phyloP scores from a whole-genome alignment of 176 grass and related monocot genomes.

The Saccharum officinarum region DNA sequence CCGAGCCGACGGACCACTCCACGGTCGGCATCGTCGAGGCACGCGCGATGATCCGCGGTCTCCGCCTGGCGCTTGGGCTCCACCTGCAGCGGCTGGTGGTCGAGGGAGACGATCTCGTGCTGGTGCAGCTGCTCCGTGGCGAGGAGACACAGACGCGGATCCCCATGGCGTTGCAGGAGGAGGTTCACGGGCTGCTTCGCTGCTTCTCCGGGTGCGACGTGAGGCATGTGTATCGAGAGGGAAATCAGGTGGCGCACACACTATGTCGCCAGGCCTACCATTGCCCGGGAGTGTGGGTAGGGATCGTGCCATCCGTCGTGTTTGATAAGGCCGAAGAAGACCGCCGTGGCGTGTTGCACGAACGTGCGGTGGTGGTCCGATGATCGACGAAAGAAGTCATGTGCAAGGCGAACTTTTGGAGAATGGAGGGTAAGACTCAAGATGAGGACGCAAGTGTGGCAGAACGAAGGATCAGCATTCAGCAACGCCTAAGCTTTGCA shows the following conservation, averaged over 20 bases:
- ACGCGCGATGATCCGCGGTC: neutral
- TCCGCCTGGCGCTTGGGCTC: neutral
- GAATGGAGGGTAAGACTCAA: too few relatives aligned
- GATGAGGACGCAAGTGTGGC: too few relatives aligned
- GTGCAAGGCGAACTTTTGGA: neutral
- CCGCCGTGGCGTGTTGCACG: neutral
- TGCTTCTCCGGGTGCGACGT: neutral
- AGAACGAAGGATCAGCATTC: too few relatives aligned
- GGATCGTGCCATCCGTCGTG: neutral
- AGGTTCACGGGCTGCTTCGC: neutral
- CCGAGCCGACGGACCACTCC: neutral
- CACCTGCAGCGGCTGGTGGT: neutral
- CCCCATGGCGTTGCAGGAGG: neutral
- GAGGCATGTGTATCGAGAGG: neutral
- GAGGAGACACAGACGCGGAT: slow-evolving; percentile 22
- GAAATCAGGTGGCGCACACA: neutral
- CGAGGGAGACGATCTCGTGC: neutral
- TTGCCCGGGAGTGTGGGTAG: neutral
- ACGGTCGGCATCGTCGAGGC: neutral
- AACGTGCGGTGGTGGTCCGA: neutral
- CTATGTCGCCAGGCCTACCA: neutral
- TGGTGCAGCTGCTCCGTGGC: slow-evolving; percentile 2
- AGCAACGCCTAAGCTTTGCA: too few relatives aligned
- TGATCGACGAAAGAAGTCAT: neutral
- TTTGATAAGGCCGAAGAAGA: neutral